Base-by-base conservation (phyloP, 495 filamentous ascomycete species). In the Penicillium simplicissimum region DNA sequence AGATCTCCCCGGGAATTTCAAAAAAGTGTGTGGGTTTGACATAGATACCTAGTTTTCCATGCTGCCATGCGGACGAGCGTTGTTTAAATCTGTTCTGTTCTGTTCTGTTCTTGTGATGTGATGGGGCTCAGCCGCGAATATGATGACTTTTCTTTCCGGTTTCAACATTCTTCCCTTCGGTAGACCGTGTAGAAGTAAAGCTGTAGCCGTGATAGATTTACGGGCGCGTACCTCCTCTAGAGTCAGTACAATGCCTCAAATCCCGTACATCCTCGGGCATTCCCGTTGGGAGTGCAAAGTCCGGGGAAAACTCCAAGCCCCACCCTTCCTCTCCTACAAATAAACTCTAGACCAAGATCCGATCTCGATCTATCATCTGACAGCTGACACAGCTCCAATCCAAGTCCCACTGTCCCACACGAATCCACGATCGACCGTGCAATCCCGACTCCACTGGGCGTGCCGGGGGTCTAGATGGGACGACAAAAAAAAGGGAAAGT, bases 31-130 rank as follows among this genome's bases (percentile, higher is more conserved):
- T 45, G 61, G 60, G 13, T 53, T 55, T 53, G 57, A 59, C 54
- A 67, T 61, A 62, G 61, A 69, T 64, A 62, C 60, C 58, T 63
- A 55, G 38, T 57, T 61, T 71, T 60, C 4, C 21, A 64, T 60
- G 58, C 47, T 51, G 31, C 45, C 42, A 31, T 23, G 40, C 52
- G 61, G 53, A 59, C 40, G 23, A 64, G 62, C 62, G 57, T 64
- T 57, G 33, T 42, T 19, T 55, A n/a, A n/a, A n/a, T n/a, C n/a
- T 55, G 31, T 57, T 28, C 8, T 57, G 1, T 57, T 45, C 8
- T 25, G 25, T 31, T 33, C n/a, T 14, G 15, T 15, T 17, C 43
- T 21, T 17, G 43, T 48, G 43, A 48, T 52, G 31, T 34, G 45
- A 48, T 25, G 21, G 13, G 45, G 45, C 45, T 52, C 48, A 13